Evolutionary conservation across 1,139 yeast genomes (phyloP).

Genomic region (Scheffersomyces illinoinensis): DNA sequence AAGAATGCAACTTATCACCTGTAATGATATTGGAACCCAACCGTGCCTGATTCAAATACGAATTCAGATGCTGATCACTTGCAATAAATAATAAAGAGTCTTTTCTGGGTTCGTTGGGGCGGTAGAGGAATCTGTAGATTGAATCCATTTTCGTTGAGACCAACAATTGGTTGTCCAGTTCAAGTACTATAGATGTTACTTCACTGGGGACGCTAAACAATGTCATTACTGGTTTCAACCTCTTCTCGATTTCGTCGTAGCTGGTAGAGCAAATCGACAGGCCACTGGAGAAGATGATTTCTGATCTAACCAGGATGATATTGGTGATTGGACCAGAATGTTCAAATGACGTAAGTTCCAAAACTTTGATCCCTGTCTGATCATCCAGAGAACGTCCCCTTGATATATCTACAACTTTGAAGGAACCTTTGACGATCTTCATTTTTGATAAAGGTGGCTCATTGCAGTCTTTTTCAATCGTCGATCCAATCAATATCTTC

Average conservation of each 20-base stretch:
- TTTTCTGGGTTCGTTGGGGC: slow-evolving; percentile 9
- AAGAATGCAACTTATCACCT: slow-evolving; percentile 45
- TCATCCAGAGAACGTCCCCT: slow-evolving; percentile 20
- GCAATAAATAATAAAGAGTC: slow-evolving; percentile 15
- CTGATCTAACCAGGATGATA: slow-evolving; percentile 37
- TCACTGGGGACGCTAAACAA: slow-evolving; percentile 37
- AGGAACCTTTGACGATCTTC: slow-evolving; percentile 24
- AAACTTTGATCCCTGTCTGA: slow-evolving; percentile 20
- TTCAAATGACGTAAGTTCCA: slow-evolving; percentile 39
- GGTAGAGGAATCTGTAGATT: slow-evolving; percentile 26
- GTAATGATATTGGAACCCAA: slow-evolving; percentile 28
- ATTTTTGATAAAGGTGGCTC: neutral
- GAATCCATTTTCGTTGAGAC: slow-evolving; percentile 47
- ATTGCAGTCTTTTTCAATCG: slow-evolving; percentile 10
- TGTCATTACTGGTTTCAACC: slow-evolving; percentile 31
- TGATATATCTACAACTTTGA: slow-evolving; percentile 45
- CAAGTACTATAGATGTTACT: slow-evolving; percentile 32
- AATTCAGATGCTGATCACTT: slow-evolving; percentile 39
- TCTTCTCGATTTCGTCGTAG: slow-evolving; percentile 40
- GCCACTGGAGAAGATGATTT: slow-evolving; percentile 38
- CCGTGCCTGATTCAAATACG: slow-evolving; percentile 39
- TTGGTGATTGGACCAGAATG: slow-evolving; percentile 36
- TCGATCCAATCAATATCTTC: slow-evolving; percentile 45
- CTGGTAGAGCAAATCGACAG: slow-evolving; percentile 33
- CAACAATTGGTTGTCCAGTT: slow-evolving; percentile 15